Conservation (phyloP, 352 stramenopile genomes). For the Plasmopara halstedii region DNA sequence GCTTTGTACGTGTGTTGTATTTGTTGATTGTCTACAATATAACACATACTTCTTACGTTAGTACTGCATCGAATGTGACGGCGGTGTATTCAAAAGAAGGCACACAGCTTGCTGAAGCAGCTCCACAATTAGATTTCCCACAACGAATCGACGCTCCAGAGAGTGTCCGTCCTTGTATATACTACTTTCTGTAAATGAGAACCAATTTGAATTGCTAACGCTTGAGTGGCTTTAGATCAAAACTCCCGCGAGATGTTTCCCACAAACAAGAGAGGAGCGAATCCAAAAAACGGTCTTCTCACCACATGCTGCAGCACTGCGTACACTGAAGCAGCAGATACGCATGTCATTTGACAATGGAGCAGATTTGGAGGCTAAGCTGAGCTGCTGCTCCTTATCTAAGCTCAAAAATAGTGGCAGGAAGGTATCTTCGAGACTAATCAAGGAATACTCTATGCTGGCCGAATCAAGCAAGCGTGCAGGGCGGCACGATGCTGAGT, state of each 20-base stretch:
- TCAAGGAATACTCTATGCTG: conserved; percentile 78
- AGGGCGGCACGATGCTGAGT: conserved; percentile 75
- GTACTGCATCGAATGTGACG: conserved; percentile 41
- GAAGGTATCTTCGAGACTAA: conserved; percentile 59
- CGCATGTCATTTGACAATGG: conserved; percentile 39
- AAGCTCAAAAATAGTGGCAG: conserved; percentile 56
- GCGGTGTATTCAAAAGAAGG: conserved; percentile 46
- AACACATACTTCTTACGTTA: background rate
- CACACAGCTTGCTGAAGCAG: conserved; percentile 66
- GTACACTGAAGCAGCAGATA: conserved; percentile 41
- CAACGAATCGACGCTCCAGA: conserved; percentile 70
- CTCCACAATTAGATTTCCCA: conserved; percentile 67
- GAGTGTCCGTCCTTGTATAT: conserved; percentile 23
- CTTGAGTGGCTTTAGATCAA: conserved; percentile 48
- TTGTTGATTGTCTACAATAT: background rate
- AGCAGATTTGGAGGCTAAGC: conserved; percentile 32
- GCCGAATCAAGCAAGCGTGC: conserved; percentile 80
- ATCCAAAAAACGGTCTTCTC: conserved; percentile 69
- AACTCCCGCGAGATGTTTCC: conserved; percentile 44
- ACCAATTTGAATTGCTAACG: background rate
- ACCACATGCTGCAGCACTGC: conserved; percentile 47
- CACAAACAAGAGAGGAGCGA: conserved; percentile 50
- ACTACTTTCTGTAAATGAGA: background rate
- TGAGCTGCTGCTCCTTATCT: conserved; percentile 51
- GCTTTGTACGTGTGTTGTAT: conserved; percentile 9